Evolutionary conservation across 2,329 filamentous ascomycete genomes (phyloP).

Genomic region (Rhytidhysteron rufulum): DNA sequence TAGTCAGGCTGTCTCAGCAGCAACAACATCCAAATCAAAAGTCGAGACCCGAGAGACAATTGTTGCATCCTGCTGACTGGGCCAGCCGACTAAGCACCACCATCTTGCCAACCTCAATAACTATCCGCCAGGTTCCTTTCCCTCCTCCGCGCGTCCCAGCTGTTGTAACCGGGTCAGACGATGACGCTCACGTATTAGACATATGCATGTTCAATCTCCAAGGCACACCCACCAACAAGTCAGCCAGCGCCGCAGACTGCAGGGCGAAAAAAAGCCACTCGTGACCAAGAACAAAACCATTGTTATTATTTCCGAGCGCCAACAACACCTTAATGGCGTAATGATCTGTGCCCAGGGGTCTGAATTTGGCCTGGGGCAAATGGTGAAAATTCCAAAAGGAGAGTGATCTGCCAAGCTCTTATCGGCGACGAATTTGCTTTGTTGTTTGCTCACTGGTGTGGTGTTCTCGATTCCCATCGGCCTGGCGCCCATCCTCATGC

Average conservation of each 20-base stretch:
- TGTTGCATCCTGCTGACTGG: neutral
- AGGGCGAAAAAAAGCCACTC: neutral
- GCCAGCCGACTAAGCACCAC: neutral
- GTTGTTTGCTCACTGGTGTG: too few relatives aligned
- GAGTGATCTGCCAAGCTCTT: too few relatives aligned
- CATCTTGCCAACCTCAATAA: too few relatives aligned
- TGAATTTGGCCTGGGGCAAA: neutral
- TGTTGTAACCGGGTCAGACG: neutral
- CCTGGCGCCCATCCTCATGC: too few relatives aligned
- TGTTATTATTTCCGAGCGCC: neutral
- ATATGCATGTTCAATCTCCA: neutral
- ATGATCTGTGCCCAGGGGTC: neutral
- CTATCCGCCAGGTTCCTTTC: neutral
- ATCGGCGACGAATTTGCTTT: too few relatives aligned
- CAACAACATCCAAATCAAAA: too few relatives aligned
- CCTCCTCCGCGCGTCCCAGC: neutral
- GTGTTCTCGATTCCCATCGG: too few relatives aligned
- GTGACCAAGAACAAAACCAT: neutral
- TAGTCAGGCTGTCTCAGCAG: neutral
- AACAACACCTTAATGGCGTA: neutral
- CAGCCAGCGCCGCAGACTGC: neutral
- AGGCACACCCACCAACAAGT: slow-evolving; percentile 1
- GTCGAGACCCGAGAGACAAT: too few relatives aligned
- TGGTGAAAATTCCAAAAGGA: too few relatives aligned
- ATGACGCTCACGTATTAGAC: neutral